Evolutionary conservation across 176 grass and related monocot species (phyloP).

Genomic region (Puccinellia tenuiflora): DNA sequence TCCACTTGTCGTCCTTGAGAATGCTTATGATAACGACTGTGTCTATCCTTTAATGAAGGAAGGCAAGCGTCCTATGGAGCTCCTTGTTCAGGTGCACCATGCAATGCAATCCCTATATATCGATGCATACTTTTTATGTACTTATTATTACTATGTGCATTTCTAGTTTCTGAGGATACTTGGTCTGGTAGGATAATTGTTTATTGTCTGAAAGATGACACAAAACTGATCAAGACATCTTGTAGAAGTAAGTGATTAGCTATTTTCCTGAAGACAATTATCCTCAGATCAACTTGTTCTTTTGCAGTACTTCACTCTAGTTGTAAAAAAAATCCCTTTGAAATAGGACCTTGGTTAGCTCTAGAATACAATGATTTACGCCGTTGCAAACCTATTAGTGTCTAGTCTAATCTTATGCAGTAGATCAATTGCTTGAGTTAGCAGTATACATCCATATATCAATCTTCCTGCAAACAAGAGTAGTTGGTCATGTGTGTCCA

Average conservation of each 20-base stretch:
- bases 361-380: not conserved
- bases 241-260: not conserved
- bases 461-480: slow-evolving; percentile 12
- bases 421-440: not conserved
- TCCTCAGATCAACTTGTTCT: not conserved
- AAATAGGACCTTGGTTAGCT: not conserved
- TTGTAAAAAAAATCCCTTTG: not conserved
- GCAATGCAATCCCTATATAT: not conserved
- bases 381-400: not conserved
- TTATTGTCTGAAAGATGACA: not conserved
- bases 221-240: not conserved
- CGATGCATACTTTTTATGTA: not conserved
- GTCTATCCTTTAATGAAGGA: slow-evolving; percentile 25
- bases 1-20: slow-evolving; percentile 63
- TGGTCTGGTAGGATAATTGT: not conserved
- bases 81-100: slow-evolving; percentile 63
- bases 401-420: not conserved
- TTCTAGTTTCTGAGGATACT: slow-evolving; percentile 1
- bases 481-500: not conserved
- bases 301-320: not conserved
- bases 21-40: slow-evolving; percentile 40
- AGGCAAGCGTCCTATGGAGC: slow-evolving; percentile 52
- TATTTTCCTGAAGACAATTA: not conserved
- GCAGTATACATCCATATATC: not conserved
- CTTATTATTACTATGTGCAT: not conserved